These are phyloP conservation scores for Xylaria nigripes DNA, from an alignment of 495 filamentous ascomycete species.

Conservation along the genomic window DNA sequence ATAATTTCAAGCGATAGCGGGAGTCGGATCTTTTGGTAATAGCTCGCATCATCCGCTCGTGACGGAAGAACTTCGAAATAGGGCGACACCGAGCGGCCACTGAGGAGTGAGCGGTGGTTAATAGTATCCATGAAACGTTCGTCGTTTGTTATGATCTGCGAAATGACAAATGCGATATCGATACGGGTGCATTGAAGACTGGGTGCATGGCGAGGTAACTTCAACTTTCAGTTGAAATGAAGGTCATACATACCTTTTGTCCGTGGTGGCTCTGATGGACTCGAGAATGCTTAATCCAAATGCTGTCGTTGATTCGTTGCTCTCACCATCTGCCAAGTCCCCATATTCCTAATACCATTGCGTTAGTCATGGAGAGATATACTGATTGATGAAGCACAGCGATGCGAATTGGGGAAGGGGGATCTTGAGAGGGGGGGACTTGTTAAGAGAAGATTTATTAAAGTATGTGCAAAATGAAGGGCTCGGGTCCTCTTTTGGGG, in stretches of 20 bases:
- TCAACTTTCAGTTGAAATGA: background rate
- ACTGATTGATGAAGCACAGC: background rate
- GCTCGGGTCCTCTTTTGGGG: background rate
- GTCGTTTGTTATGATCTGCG: background rate
- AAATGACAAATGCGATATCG: background rate
- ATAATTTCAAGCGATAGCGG: slow-evolving; percentile 71
- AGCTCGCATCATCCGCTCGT: slow-evolving; percentile 54
- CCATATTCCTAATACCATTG: slow-evolving; percentile 22
- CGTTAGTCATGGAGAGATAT: slow-evolving; percentile 10
- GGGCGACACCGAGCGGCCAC: slow-evolving; percentile 59
- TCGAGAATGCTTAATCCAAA: slow-evolving; percentile 59
- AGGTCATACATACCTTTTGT: slow-evolving; percentile 54
- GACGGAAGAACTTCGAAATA: slow-evolving; percentile 64
- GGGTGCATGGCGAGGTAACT: slow-evolving; percentile 5
- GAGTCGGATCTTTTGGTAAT: slow-evolving; percentile 62
- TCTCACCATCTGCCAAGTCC: slow-evolving; percentile 44
- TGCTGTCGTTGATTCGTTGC: slow-evolving; percentile 53
- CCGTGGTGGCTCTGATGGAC: slow-evolving; percentile 55
- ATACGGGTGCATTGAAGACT: background rate
- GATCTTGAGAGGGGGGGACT: background rate
- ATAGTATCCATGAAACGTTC: slow-evolving; percentile 2
- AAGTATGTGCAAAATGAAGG: slow-evolving; percentile 9
- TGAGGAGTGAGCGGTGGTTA: slow-evolving; percentile 24
- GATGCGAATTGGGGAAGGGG: background rate
- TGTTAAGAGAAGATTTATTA: background rate